Percentiles rank a stretch among this genome's conserved stretches.
phyloP scores from a whole-genome alignment of 768 basidiomycete species.

The Infundibulicybe gibba region DNA sequence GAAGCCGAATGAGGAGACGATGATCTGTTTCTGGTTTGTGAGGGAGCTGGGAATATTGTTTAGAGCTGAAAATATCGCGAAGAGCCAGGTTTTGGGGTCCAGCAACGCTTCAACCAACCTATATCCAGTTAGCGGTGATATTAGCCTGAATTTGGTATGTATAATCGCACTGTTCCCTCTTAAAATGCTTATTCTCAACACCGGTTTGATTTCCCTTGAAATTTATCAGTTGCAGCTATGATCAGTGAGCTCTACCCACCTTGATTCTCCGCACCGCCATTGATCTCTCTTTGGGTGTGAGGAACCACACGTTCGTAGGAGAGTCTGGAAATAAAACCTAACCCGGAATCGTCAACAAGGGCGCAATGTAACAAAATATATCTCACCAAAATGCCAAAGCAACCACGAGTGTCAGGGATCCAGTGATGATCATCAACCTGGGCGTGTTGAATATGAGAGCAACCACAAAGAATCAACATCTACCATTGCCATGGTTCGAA shows the following conservation, averaged over 20 bases:
- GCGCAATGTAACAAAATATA: not conserved
- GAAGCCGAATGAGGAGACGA: slow-evolving; percentile 65
- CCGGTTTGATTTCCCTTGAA: slow-evolving; percentile 71
- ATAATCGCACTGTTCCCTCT: slow-evolving; percentile 66
- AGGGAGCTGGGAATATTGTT: slow-evolving; percentile 62
- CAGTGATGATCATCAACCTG: slow-evolving; percentile 72
- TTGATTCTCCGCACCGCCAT: slow-evolving; percentile 53
- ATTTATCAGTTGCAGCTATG: not conserved
- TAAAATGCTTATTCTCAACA: slow-evolving; percentile 79
- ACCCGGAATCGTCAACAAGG: slow-evolving; percentile 1
- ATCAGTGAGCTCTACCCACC: slow-evolving; percentile 25
- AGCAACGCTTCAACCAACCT: slow-evolving; percentile 67
- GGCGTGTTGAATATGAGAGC: not conserved
- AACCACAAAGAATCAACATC: not conserved
- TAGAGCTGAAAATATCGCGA: slow-evolving; percentile 62
- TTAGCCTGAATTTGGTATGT: slow-evolving; percentile 13
- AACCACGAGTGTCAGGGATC: slow-evolving; percentile 49
- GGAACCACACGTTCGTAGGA: slow-evolving; percentile 58
- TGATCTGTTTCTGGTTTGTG: slow-evolving; percentile 63
- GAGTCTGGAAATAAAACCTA: slow-evolving; percentile 61
- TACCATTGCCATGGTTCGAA: slow-evolving; percentile 78
- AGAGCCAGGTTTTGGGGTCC: slow-evolving; percentile 77
- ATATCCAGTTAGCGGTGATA: not conserved
- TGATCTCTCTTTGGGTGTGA: slow-evolving; percentile 45
- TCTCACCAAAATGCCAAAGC: slow-evolving; percentile 53